Conservation (phyloP, 2,329 filamentous ascomycete genomes). For the Colletotrichum tanaceti region DNA sequence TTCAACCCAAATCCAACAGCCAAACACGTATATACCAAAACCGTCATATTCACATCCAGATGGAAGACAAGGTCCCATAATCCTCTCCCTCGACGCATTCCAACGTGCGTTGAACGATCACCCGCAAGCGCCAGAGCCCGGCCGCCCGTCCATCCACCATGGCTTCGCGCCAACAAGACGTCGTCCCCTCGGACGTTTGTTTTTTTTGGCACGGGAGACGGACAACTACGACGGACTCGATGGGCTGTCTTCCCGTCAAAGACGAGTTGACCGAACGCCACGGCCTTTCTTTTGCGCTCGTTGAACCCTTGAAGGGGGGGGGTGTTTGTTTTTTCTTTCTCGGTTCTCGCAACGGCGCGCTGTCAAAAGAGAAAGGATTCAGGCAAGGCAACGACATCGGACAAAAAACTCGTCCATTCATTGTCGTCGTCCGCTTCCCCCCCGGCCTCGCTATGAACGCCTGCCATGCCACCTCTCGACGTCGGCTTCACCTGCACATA, state of each 20-base stretch:
- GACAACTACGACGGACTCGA: slow-evolving; percentile 1
- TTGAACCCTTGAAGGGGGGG: neutral
- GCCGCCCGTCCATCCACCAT: slow-evolving; percentile 4
- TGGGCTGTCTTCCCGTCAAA: neutral
- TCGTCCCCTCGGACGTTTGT: neutral
- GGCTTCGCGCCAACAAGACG: slow-evolving; percentile 7
- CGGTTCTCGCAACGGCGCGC: neutral
- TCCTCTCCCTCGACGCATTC: neutral
- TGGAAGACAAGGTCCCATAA: too few species aligned
- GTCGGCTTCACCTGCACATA: neutral
- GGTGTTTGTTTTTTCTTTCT: too few species aligned
- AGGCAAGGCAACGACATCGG: neutral
- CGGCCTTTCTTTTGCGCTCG: neutral
- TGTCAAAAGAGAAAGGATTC: neutral
- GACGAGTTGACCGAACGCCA: slow-evolving; percentile 1
- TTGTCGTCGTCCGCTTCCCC: neutral
- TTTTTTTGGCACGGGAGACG: neutral
- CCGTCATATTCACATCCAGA: too few species aligned
- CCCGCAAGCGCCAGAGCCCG: slow-evolving; percentile 5
- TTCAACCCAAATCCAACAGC: too few species aligned
- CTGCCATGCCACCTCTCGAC: neutral
- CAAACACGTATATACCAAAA: neutral
- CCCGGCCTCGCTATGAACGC: neutral
- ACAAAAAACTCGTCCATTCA: too few species aligned
- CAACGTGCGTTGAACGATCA: neutral